Percentiles rank a stretch among this genome's conserved stretches.
Conservation (phyloP, 139 green algal genomes). For the Chlorella sp. region DNA sequence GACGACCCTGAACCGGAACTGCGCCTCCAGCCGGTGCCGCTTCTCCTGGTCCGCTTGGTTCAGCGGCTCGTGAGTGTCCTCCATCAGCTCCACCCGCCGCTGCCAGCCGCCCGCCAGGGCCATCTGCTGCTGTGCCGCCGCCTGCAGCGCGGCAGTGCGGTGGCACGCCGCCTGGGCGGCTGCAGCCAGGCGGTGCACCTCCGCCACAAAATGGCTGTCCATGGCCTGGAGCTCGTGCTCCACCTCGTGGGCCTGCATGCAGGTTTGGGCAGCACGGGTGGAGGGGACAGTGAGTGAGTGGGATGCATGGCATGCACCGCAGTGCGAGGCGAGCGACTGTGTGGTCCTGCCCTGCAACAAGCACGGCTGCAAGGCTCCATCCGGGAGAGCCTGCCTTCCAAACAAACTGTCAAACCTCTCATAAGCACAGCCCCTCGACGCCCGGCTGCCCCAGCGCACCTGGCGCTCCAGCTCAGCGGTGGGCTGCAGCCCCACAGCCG, state of each 20-base stretch:
- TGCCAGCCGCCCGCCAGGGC: background rate
- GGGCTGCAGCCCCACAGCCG: background rate
- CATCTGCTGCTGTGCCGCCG: background rate
- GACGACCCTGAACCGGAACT: background rate
- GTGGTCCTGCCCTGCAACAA: too few relatives aligned
- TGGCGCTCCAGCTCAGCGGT: too few relatives aligned
- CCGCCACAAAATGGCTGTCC: background rate
- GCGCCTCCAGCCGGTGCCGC: background rate
- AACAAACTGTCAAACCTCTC: too few relatives aligned
- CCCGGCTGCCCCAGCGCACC: too few relatives aligned
- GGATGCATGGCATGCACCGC: too few relatives aligned
- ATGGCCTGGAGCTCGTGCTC: background rate
- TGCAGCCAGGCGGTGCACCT: background rate
- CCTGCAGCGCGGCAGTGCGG: background rate
- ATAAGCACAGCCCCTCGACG: too few relatives aligned
- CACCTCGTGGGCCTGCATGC: background rate
- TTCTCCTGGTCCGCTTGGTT: background rate
- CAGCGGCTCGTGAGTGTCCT: conserved; percentile 9
- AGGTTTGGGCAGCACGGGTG: too few relatives aligned
- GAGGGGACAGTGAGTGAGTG: too few relatives aligned
- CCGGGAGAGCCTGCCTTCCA: too few relatives aligned
- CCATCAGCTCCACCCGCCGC: conserved; percentile 2
- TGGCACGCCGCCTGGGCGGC: background rate
- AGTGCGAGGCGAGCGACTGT: too few relatives aligned
- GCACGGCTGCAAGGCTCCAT: too few relatives aligned